Evolutionary conservation across 2,329 filamentous ascomycete genomes (phyloP), one percentile per base, ranked within the genome.

Genomic region (Clarireedia sp.): DNA sequence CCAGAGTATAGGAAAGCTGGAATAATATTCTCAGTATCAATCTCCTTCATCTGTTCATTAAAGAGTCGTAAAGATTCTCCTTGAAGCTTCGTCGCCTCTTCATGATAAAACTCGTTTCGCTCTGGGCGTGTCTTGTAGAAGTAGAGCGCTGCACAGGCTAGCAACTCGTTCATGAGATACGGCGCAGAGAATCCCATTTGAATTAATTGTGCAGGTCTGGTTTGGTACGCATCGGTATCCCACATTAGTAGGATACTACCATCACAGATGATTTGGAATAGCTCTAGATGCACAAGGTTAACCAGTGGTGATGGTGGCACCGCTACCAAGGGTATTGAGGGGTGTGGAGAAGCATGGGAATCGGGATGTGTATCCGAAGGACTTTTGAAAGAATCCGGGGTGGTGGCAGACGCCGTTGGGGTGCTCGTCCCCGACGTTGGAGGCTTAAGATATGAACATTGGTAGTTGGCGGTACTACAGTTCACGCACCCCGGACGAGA

Each of bases 211-310:
- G 3, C 10, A 24, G 33, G 1, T 21, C 5, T 44, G 6, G 19
- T 12, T 2, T 10, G 16, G 21, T 12, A 24, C 17, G 21, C n/a
- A 37, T 29, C 10, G 36, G n/a, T 21, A 37, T 38, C 51, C 33
- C 43, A 36, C 21, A n/a, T n/a, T n/a, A 48, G 10, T 29, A 50
- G 5, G n/a, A n/a, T 23, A 21, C 3, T 2, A 44, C 43, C 24
- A n/a, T 21, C 14, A 10, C 10, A 16, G 19, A 19, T 24, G 46
- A 37, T n/a, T 46, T 50, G 52, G 12, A 70, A 68, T 16, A 75
- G 59, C 51, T 75, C 74, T 5, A 75, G 62, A 44, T 70, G 72
- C 3, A 67, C 57, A 5, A 70, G 23, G 38, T 63, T 64, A 38
- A 64, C 59, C 47, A 55, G 54, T 29, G 57, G 51, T 33, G 40